phyloP scores from a whole-genome alignment of 176 grass and related monocot species.

The Melocanna baccifera region DNA sequence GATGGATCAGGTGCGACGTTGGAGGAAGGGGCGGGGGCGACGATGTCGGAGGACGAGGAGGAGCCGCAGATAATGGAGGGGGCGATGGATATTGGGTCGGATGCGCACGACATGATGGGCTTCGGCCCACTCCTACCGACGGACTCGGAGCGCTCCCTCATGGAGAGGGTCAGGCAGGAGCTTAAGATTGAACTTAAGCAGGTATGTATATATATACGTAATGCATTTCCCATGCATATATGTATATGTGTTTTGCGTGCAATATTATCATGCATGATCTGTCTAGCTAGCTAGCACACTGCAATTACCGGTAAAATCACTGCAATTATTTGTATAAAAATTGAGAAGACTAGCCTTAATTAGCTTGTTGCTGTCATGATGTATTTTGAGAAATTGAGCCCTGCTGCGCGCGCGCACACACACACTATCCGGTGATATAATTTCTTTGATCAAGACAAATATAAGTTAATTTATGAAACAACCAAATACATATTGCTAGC shows the following conservation, averaged over 20 bases:
- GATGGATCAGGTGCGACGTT: conserved; percentile 51
- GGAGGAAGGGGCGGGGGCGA: conserved; percentile 80
- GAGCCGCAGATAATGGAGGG: conserved; percentile 62
- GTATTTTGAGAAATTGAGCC: not conserved
- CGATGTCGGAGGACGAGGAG: conserved; percentile 98
- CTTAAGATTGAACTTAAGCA: conserved; percentile 96
- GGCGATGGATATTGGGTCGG: conserved; percentile 58
- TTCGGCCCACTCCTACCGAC: conserved; percentile 91
- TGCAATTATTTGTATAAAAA: not conserved
- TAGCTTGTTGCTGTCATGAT: not conserved
- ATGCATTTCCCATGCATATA: not conserved
- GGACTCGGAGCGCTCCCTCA: conserved; percentile 86
- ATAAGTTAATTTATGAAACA: not conserved
- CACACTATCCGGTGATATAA: not conserved
- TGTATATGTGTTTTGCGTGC: not conserved
- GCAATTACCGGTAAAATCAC: not conserved
- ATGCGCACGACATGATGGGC: conserved; percentile 92
- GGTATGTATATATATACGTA: conserved; percentile 23
- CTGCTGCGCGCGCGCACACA: not conserved
- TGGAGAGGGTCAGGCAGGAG: conserved; percentile 96
- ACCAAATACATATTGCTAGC: not conserved
- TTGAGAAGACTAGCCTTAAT: not conserved
- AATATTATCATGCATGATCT: not conserved
- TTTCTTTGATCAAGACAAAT: not conserved
- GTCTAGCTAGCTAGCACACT: not conserved